These are phyloP conservation scores for Dendrobium nobile DNA, from an alignment of 106 monocot genomes.

Conservation along the genomic window DNA sequence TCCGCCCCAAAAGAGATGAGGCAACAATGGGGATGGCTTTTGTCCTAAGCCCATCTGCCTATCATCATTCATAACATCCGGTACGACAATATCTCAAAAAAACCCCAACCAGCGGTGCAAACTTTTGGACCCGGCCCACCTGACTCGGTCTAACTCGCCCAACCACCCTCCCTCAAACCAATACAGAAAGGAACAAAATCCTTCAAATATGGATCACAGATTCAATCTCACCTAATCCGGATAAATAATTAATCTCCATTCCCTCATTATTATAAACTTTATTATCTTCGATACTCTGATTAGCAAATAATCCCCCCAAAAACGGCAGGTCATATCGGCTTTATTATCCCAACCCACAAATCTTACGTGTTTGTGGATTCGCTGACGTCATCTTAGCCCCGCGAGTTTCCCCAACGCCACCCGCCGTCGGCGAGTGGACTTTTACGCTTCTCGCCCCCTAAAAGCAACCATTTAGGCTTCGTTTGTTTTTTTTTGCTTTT, in stretches of 20 bases:
- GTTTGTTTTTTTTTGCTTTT: too few relatives aligned
- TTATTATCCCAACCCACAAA: neutral
- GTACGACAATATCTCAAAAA: too few relatives aligned
- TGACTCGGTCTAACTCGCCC: too few relatives aligned
- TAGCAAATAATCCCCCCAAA: neutral
- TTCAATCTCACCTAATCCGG: neutral
- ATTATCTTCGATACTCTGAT: neutral
- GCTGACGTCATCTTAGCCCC: neutral
- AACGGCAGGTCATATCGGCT: neutral
- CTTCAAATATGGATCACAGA: neutral
- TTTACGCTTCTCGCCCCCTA: too few relatives aligned
- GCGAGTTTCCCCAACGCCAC: neutral
- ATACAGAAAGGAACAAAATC: neutral
- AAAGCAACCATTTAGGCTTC: neutral
- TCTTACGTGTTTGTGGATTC: neutral
- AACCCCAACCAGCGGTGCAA: too few relatives aligned
- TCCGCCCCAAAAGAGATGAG: too few relatives aligned
- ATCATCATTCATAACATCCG: too few relatives aligned
- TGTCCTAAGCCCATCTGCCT: too few relatives aligned
- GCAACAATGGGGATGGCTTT: too few relatives aligned
- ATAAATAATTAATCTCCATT: neutral
- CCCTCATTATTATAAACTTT: neutral
- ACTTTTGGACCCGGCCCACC: too few relatives aligned
- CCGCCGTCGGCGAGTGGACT: neutral
- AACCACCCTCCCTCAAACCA: too few relatives aligned